Base-by-base conservation (phyloP, 768 basidiomycete genomes). In the Brasilioporus rufonigricans region DNA sequence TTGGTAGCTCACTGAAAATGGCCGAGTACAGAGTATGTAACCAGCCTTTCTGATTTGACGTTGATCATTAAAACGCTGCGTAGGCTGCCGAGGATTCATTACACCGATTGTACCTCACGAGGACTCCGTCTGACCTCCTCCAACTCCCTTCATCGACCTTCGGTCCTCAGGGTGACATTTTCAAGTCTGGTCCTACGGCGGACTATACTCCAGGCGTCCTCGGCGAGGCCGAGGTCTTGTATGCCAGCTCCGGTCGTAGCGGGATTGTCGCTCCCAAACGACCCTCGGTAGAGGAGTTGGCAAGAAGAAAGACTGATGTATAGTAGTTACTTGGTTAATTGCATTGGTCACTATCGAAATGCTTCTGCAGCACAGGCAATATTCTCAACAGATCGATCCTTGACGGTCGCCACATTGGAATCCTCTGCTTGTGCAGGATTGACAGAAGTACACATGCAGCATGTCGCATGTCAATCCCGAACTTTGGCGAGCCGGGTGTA, bases 1-100 rank as follows among this genome's bases (percentile, higher is more conserved):
- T 95, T 65, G 97, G 97, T 49, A 87, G 84, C 61, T 94, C 91
- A 3, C 74, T 98, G 51, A 86, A 83, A 70, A 98, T 98, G 96
- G 93, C 93, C 16, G 93, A 98, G 72, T 95, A 83, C 73, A 79
- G 96, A 53, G 93, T 93, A 71, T 49, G 83, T 21, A 26, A 38
- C 33, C 18, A 50, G n/a, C 23, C 26, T 43, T 49, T 59, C 21
- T 11, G 24, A 16, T 12, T 19, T 11, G 9, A 32, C 24, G 12
- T 8, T 24, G 11, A 26, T 40, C 6, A n/a, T 31, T 10, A 44
- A 47, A 29, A 26, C 51, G 7, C 26, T 36, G 27, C 55, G 26
- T 60, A 90, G 87, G 92, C 92, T 16, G 89, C 89, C 10, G 92
- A 96, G 72, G 91, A 94, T 62, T 83, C 92, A 1, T 76, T 95